Evolutionary conservation across 1,284 basidiomycete genomes (phyloP), one percentile per base, ranked within the genome.

Genomic region (Golubevia sp.): DNA sequence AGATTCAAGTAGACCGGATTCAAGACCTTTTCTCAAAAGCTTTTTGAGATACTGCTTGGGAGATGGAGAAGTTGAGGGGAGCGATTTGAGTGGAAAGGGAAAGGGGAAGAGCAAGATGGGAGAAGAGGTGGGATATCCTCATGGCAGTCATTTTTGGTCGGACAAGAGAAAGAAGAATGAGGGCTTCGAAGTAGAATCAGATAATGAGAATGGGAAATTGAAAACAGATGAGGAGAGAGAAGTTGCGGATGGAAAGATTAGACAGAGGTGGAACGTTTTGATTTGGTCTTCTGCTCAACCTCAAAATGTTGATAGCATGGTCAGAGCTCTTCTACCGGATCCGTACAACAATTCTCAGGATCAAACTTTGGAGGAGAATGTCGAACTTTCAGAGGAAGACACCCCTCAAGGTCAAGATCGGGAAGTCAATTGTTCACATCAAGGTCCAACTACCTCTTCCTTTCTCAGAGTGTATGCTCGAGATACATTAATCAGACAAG

Each of bases 201-300:
- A 27, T 3, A 51, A n/a, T 38, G 2, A n/a, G 56, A 57, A 44
- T 57, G 56, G 56, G 18, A 44, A 11, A 38, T 4, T 18, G 26
- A 5, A 20, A 27, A 15, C 13, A 20, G 30, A 52, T 3, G 50
- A 52, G 3, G 4, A 52, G 11, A 3, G 11, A 4, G 4, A 52
- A 26, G 25, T 4, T 23, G 4, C 50, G 11, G 50, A 23, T 26
- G 21, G 11, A 11, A 26, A 23, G 11, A 11, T 24, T 4, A 30
- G 52, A 15, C n/a, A n/a, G n/a, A n/a, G n/a, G n/a, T 69, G 66
- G 25, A 52, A 76, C 4, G 67, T 82, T 6, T 59, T 82, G 24
- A 65, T 82, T 8, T 82, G 79, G 79, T 81, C 78, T 3, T 75
- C 71, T 5, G 79, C 79, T 1, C 68, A 72, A 49, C 70, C 71